These are phyloP conservation scores for Claviceps sp. DNA, from an alignment of 2,329 filamentous ascomycete genomes.

Conservation along the genomic window DNA sequence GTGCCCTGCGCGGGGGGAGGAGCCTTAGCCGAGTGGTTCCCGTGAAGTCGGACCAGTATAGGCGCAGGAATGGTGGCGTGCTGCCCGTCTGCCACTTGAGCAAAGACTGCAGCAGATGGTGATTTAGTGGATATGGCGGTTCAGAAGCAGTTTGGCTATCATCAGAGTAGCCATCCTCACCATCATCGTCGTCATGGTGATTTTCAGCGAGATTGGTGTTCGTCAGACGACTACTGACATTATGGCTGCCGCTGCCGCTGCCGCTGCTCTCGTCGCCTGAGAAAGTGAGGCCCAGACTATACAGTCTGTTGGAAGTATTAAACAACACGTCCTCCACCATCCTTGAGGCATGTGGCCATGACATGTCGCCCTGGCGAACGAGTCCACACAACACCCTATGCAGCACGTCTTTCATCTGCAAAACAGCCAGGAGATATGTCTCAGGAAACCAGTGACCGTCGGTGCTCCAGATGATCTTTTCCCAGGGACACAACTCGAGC, in stretches of 20 bases:
- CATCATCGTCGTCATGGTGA: neutral
- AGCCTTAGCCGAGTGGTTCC: slow-evolving; percentile 52
- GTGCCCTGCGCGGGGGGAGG: slow-evolving; percentile 48
- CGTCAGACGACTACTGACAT: neutral
- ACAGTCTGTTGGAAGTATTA: slow-evolving; percentile 64
- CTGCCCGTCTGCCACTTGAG: neutral
- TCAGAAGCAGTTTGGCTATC: too few relatives aligned
- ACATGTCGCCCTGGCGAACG: slow-evolving; percentile 49
- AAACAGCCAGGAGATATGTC: slow-evolving; percentile 59
- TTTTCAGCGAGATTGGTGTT: neutral
- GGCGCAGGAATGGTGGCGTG: slow-evolving; percentile 41
- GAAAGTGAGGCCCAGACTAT: slow-evolving; percentile 34
- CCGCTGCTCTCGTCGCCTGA: neutral
- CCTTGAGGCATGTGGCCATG: slow-evolving; percentile 45
- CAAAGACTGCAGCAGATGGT: neutral
- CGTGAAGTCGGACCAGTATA: slow-evolving; percentile 73
- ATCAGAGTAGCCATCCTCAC: too few relatives aligned
- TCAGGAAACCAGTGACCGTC: slow-evolving; percentile 72
- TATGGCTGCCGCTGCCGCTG: neutral
- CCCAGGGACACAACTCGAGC: slow-evolving; percentile 60
- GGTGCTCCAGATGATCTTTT: slow-evolving; percentile 68
- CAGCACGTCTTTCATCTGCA: slow-evolving; percentile 58
- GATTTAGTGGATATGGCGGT: neutral
- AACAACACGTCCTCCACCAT: slow-evolving; percentile 59
- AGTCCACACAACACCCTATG: slow-evolving; percentile 55